These are phyloP conservation scores for Salix arbutifolia DNA, from an alignment of 345 rosid species.

Conservation along the genomic window DNA sequence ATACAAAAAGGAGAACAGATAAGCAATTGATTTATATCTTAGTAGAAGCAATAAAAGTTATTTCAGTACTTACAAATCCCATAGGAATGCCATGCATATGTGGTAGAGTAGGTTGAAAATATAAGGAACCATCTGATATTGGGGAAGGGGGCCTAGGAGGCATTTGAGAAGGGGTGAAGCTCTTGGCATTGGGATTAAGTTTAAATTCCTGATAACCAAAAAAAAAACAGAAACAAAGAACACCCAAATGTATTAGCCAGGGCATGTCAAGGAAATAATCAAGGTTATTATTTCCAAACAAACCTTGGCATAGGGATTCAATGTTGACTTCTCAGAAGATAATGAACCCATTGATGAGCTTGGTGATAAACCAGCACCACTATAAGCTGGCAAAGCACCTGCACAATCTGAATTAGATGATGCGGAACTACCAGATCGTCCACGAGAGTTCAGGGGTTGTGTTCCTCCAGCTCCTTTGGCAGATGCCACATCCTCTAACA, in stretches of 20 bases:
- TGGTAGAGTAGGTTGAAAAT: slow-evolving; percentile 50
- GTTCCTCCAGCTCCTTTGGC: slow-evolving; percentile 36
- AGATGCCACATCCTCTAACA: slow-evolving; percentile 35
- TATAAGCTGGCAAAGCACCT: slow-evolving; percentile 39
- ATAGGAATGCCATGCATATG: slow-evolving; percentile 73
- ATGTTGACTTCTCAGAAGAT: slow-evolving; percentile 70
- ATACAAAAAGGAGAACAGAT: not conserved
- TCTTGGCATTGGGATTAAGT: slow-evolving; percentile 90
- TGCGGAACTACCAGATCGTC: slow-evolving; percentile 54
- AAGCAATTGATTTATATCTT: not conserved
- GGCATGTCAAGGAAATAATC: too few relatives aligned
- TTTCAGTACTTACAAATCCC: slow-evolving; percentile 52
- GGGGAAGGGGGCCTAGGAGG: slow-evolving; percentile 62
- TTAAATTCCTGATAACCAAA: slow-evolving; percentile 70
- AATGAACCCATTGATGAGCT: slow-evolving; percentile 77
- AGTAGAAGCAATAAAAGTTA: not conserved
- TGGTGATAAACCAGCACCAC: slow-evolving; percentile 62
- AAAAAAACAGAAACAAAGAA: not conserved
- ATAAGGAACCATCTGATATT: slow-evolving; percentile 57
- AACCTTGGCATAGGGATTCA: slow-evolving; percentile 89
- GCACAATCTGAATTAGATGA: slow-evolving; percentile 54
- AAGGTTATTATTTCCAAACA: not conserved
- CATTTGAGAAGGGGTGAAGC: slow-evolving; percentile 57
- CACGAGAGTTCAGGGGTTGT: slow-evolving; percentile 38
- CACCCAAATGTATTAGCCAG: slow-evolving; percentile 3